A percentile compares a stretch with the other conserved stretches of the same genome.
Conservation (phyloP, 1,284 basidiomycete species). For the Ceratobasidium theobromae region DNA sequence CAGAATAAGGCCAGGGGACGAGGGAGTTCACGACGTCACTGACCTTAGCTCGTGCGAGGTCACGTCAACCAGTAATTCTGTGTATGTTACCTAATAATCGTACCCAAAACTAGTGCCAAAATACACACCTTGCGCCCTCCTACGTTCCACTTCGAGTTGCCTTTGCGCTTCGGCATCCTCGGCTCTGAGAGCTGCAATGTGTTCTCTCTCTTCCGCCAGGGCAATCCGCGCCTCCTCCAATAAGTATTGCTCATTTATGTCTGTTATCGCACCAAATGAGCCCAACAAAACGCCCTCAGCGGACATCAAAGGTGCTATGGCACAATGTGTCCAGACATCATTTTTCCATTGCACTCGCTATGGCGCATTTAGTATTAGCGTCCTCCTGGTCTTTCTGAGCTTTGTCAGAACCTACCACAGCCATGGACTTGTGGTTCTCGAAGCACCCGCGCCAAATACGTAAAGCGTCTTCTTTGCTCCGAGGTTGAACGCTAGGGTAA, state of each 20-base stretch:
- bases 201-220: slow-evolving; percentile 40
- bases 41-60: slow-evolving; percentile 40
- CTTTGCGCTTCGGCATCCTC: slow-evolving; percentile 35
- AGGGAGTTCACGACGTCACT: background rate
- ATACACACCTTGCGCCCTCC: slow-evolving; percentile 39
- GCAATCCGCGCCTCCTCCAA: slow-evolving; percentile 39
- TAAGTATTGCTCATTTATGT: slow-evolving; percentile 40
- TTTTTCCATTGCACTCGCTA: slow-evolving; percentile 21
- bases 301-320: slow-evolving; percentile 7
- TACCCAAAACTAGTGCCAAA: background rate
- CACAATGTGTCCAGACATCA: slow-evolving; percentile 18
- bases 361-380: background rate
- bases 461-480: slow-evolving; percentile 5
- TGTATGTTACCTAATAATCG: background rate
- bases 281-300: slow-evolving; percentile 8
- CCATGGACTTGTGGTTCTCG: background rate
- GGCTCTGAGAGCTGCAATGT: slow-evolving; percentile 38
- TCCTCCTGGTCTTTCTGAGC: background rate
- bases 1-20: background rate
- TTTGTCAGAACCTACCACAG: slow-evolving; percentile 1
- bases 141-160: slow-evolving; percentile 38
- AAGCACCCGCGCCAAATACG: slow-evolving; percentile 19
- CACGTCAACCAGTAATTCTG: slow-evolving; percentile 40
- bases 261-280: slow-evolving; percentile 28
- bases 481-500: background rate